Evolutionary conservation across 805 yeast genomes (phyloP).

Genomic region (Lipomyces sp.): DNA sequence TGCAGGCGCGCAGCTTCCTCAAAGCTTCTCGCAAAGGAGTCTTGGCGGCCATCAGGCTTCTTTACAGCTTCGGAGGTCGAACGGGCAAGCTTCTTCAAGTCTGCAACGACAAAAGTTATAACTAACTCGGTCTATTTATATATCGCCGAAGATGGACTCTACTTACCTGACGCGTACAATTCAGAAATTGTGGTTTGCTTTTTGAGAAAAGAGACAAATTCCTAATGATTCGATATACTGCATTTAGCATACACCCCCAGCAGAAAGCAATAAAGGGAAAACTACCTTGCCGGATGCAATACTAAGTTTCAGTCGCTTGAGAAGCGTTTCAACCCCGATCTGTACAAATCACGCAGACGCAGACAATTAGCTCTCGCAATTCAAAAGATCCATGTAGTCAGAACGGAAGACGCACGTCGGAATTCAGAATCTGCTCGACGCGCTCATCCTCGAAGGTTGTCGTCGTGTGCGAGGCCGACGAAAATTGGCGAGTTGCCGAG

Average conservation of each 20-base stretch:
- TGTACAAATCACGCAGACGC: conserved; percentile 33
- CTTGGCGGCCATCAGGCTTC: conserved; percentile 51
- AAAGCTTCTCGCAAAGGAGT: conserved; percentile 63
- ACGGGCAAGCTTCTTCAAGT: too few species aligned
- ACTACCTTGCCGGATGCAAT: conserved; percentile 70
- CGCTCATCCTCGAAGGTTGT: conserved; percentile 12
- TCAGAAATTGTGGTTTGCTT: conserved; percentile 76
- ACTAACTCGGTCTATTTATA: too few species aligned
- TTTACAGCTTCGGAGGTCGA: conserved; percentile 52
- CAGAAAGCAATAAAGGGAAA: too few species aligned
- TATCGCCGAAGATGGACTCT: too few species aligned
- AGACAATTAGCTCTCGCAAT: neutral
- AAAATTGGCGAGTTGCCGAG: neutral
- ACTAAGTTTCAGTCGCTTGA: conserved; percentile 73
- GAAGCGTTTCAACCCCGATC: conserved; percentile 68
- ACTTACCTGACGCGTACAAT: conserved; percentile 47
- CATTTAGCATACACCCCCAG: too few species aligned
- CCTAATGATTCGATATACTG: too few species aligned
- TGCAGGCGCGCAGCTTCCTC: conserved; percentile 72
- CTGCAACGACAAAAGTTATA: too few species aligned
- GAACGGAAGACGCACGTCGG: conserved; percentile 15
- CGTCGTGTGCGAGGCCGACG: neutral
- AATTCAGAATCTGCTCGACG: conserved; percentile 9
- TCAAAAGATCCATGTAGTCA: neutral
- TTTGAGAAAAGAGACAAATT: conserved; percentile 72